A percentile compares a stretch with the other conserved stretches of the same genome.
Evolutionary conservation across 1,284 basidiomycete genomes (phyloP).

Genomic region (Apiotrichum gracile): DNA sequence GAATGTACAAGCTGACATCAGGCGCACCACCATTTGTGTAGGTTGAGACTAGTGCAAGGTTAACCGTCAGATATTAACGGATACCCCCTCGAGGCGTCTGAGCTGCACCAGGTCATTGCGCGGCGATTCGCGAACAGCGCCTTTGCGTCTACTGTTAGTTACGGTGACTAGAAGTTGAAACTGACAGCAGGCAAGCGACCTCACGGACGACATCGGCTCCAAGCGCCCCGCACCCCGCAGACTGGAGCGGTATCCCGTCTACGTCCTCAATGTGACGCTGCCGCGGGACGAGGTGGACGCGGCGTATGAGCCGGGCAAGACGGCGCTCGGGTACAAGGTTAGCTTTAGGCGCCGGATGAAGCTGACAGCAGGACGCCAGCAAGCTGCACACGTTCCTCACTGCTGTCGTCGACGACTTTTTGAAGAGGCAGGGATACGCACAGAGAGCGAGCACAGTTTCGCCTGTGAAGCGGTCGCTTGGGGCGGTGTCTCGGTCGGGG

Average conservation of each 20-base stretch:
- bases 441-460: background rate
- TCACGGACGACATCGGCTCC: conserved; percentile 5
- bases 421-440: conserved; percentile 60
- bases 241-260: conserved; percentile 66
- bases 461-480: background rate
- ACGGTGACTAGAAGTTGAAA: no score
- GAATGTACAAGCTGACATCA: conserved; percentile 34
- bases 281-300: conserved; percentile 65
- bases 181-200: conserved; percentile 42
- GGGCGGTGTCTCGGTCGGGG: background rate
- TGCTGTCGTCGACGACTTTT: conserved; percentile 59
- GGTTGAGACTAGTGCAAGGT: conserved; percentile 28
- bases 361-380: conserved; percentile 53
- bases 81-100: conserved; percentile 59
- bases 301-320: conserved; percentile 68
- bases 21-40: conserved; percentile 79
- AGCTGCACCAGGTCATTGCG: conserved; percentile 66
- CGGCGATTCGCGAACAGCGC: conserved; percentile 51
- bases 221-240: conserved; percentile 63
- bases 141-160: conserved; percentile 21
- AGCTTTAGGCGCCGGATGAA: conserved; percentile 11
- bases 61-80: conserved; percentile 66
- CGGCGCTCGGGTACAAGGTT: conserved; percentile 62
- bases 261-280: conserved; percentile 67
- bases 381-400: conserved; percentile 56